Base-by-base conservation (phyloP, 768 basidiomycete genomes). In the Fomitopsis serialis region DNA sequence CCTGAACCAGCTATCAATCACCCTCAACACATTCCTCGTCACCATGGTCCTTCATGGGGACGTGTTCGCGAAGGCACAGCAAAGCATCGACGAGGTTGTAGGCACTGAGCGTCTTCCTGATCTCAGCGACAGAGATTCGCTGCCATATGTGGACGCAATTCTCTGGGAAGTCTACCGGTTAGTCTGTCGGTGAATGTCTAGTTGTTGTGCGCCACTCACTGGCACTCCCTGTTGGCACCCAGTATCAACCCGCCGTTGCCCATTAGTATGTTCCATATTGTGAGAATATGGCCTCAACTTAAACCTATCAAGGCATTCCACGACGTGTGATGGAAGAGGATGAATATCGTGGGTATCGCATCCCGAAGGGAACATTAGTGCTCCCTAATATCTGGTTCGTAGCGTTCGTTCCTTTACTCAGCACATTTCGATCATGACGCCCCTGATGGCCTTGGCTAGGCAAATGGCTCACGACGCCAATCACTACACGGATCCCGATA, bases 111-210 rank as follows among this genome's bases (percentile, higher is more conserved):
- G 76, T 0, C 66, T 76, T 2, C 74, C 75, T 5, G 65, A 61
- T 11, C 69, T 71, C 54, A 64, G 62, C 10, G 77, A 78, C 53
- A 61, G 72, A 24, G 64, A 64, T 9, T 63, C 62, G 9, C 61
- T 78, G 24, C 77, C 76, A 0, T 77, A 74, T 55, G 61, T 72
- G 2, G 70, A 73, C 24, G 70, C 70, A 2, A 44, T 78, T 15
- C 64, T 65, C 21, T 66, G 67, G 32, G 76, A 77, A 53, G 64
- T 74, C 15, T 55, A 56, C 42, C 54, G 61, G 61, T 62, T 17
- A 34, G 58, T 43, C 22, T 36, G 15, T 15, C 23, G 15, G n/a
- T n/a, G n/a, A 5, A 12, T 8, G 19, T 10, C 12, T 19, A 48
- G 21, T 17, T n/a, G 23, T 8, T 37, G 32, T 13, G 34, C 22